Base-by-base conservation (phyloP, 192 early-diverging fungal genomes). In the Podila clonocystis region DNA sequence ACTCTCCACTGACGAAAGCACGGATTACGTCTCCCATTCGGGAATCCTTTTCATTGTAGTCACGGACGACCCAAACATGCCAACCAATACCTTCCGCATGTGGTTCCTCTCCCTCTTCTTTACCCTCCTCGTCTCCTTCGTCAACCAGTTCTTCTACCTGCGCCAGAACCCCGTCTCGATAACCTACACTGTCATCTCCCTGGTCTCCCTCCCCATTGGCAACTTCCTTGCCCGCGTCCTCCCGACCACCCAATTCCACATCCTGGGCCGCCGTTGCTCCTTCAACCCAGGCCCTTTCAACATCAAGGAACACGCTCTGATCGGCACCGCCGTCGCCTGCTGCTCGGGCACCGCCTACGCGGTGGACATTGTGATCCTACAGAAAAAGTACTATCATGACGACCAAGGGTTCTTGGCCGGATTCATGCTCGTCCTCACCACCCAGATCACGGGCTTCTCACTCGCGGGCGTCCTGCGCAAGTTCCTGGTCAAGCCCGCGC, bases 371-470 rank as follows among this genome's bases (percentile, higher is more conserved):
- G 62, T 88, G 2, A 73, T 78, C 15, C 33, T 85, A 26, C 75
- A 88, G 55, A 78, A 83, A 17, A 63, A 84, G 45, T 88, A 72
- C 60, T 88, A 86, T 49, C 38, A 58, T 15, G 65, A 63, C 3
- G 75, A 82, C 48, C 66, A 84, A 45, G 87, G 82, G 0, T 85
- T 76, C 41, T 13, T 63, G 6, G 78, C 82, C 2, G 72, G 73
- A 2, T 68, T 86, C 38, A 65, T 87, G 50, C 45, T 90, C 20
- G 36, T 89, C 57, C 19, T 90, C 28, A 84, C 86, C 0, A 85
- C 89, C n/a, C 86, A 90, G 70, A 70, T 88, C 64, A 60, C 89
- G 29, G 89, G 88, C 13, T 91, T 85, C 63, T 83, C 86, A 2
- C 65, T 91, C 38, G 85, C 92, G 1, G 91, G 91, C 15, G 62